Conservation (phyloP, 495 filamentous ascomycete species). For the Lentithecium fluviatile region DNA sequence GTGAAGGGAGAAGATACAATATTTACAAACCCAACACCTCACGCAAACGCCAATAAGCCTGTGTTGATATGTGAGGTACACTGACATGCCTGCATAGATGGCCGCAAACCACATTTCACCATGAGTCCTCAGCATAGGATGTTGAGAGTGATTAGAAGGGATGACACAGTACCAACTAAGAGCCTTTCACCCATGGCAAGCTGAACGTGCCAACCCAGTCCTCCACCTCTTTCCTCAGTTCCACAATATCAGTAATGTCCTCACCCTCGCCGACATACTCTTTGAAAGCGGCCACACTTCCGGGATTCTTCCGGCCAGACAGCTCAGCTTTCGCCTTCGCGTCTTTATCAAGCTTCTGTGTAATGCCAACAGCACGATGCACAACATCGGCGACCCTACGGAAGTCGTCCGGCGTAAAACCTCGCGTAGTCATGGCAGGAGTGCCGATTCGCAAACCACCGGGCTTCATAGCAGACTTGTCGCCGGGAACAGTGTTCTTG, state of each 20-base stretch:
- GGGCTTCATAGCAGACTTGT: slow-evolving; percentile 95
- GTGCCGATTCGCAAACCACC: slow-evolving; percentile 94
- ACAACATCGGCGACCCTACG: slow-evolving; percentile 86
- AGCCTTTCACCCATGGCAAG: slow-evolving; percentile 67
- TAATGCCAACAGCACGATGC: slow-evolving; percentile 84
- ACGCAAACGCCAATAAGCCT: too few species aligned
- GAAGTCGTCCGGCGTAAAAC: slow-evolving; percentile 86
- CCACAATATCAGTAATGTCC: slow-evolving; percentile 78
- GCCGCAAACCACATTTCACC: too few species aligned
- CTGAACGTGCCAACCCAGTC: slow-evolving; percentile 94
- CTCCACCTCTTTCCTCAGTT: slow-evolving; percentile 84
- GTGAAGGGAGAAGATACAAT: too few species aligned
- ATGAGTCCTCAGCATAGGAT: too few species aligned
- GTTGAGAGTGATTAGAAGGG: too few species aligned
- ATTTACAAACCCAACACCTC: too few species aligned
- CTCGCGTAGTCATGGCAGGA: slow-evolving; percentile 96
- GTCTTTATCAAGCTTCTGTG: slow-evolving; percentile 76
- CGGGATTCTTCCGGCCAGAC: slow-evolving; percentile 75
- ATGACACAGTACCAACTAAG: neutral
- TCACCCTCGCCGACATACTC: slow-evolving; percentile 81
- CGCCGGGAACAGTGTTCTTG: slow-evolving; percentile 97
- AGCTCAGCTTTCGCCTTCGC: slow-evolving; percentile 73
- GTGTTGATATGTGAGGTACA: neutral
- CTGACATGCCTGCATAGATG: too few species aligned
- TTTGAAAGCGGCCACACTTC: slow-evolving; percentile 78